Conservation (phyloP, 129 eudicot genomes). For the Lonicera japonica region DNA sequence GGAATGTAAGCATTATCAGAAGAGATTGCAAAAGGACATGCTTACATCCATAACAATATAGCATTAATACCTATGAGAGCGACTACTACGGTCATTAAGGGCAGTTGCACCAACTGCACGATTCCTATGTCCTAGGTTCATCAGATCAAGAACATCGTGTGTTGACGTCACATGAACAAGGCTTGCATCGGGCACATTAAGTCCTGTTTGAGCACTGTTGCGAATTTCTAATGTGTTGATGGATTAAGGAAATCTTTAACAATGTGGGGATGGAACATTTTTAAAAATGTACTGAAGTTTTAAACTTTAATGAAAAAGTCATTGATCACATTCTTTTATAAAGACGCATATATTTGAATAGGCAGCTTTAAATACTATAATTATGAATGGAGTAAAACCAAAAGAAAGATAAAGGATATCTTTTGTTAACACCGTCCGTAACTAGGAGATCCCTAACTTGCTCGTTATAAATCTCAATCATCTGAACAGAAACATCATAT, state of each 20-base stretch:
- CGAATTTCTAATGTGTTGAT: conserved; percentile 82
- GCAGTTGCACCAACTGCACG: conserved; percentile 98
- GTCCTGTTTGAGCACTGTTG: conserved; percentile 88
- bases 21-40: conserved; percentile 6
- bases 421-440: conserved; percentile 67
- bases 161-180: conserved; percentile 74
- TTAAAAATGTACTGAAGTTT: background rate
- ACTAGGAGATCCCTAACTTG: conserved; percentile 96
- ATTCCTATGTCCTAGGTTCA: conserved; percentile 77
- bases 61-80: conserved; percentile 77
- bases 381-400: background rate
- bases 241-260: conserved; percentile 37
- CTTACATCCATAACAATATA: background rate
- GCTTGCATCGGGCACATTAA: conserved; percentile 94
- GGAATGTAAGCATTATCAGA: conserved; percentile 12
- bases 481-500: conserved; percentile 91
- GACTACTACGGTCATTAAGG: conserved; percentile 97
- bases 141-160: conserved; percentile 73
- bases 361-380: background rate
- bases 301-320: background rate
- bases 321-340: background rate
- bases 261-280: no score
- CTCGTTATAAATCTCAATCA: conserved; percentile 97
- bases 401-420: conserved; percentile 65
- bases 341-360: background rate